A percentile compares a stretch with the other conserved stretches of the same genome.
Evolutionary conservation across 495 filamentous ascomycete species (phyloP).

Genomic region (Hypoxylon subgilvum): DNA sequence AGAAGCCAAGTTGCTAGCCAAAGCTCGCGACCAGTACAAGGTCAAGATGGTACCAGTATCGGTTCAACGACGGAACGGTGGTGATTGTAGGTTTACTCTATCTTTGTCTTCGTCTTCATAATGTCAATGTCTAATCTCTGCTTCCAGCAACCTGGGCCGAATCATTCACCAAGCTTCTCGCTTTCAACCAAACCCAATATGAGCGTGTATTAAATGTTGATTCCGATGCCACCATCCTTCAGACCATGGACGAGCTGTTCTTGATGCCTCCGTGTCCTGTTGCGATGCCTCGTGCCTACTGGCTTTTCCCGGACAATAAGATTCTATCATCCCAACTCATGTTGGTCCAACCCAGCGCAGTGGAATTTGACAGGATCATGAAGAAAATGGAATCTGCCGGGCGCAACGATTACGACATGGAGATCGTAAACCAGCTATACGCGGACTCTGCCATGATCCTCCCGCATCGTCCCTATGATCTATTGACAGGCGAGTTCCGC

Average conservation of each 20-base stretch:
- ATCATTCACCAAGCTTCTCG: slow-evolving; percentile 72
- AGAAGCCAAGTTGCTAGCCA: slow-evolving; percentile 61
- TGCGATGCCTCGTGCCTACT: slow-evolving; percentile 75
- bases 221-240: slow-evolving; percentile 68
- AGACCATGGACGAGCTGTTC: slow-evolving; percentile 76
- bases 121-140: slow-evolving; percentile 16
- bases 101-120: not conserved
- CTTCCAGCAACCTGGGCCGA: slow-evolving; percentile 62
- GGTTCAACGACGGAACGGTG: slow-evolving; percentile 57
- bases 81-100: slow-evolving; percentile 44
- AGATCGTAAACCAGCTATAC: slow-evolving; percentile 75
- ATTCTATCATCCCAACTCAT: slow-evolving; percentile 67
- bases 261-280: slow-evolving; percentile 65
- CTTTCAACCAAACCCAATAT: slow-evolving; percentile 73
- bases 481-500: slow-evolving; percentile 76
- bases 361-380: slow-evolving; percentile 60
- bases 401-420: slow-evolving; percentile 69
- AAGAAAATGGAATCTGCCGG: slow-evolving; percentile 50
- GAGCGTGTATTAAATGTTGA: slow-evolving; percentile 72
- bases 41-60: slow-evolving; percentile 66
- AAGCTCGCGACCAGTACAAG: slow-evolving; percentile 66
- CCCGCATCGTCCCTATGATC: slow-evolving; percentile 74
- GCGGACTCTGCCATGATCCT: slow-evolving; percentile 70
- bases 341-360: slow-evolving; percentile 66
- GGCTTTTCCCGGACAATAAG: slow-evolving; percentile 61